These are phyloP conservation scores for Teunomyces kruisii DNA, from an alignment of 805 yeast genomes.

Conservation along the genomic window DNA sequence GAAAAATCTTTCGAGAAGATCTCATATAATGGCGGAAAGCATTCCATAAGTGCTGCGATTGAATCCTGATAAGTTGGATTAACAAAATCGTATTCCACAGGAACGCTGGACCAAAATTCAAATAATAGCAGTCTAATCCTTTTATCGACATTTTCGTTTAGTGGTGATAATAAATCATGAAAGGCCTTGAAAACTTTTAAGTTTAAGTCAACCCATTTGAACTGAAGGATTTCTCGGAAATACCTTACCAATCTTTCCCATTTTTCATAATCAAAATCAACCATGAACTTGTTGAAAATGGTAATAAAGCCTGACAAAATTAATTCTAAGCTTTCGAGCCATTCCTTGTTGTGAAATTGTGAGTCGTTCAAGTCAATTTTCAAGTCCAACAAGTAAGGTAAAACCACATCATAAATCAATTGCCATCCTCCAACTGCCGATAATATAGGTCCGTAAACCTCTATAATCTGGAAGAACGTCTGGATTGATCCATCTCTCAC, in stretches of 20 bases:
- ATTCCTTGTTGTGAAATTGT: constrained; percentile 34
- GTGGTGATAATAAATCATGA: constrained; percentile 43
- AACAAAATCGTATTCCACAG: constrained; percentile 41
- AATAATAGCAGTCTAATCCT: constrained; percentile 40
- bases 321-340: constrained; percentile 63
- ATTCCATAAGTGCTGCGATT: constrained; percentile 51
- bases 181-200: constrained; percentile 55
- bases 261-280: constrained; percentile 32
- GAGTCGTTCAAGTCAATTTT: constrained; percentile 19
- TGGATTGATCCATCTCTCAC: constrained; percentile 89
- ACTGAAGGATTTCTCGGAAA: constrained; percentile 37
- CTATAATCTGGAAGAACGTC: constrained; percentile 72
- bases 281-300: constrained; percentile 55
- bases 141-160: constrained; percentile 13
- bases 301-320: constrained; percentile 66
- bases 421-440: constrained; percentile 50
- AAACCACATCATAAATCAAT: constrained; percentile 61
- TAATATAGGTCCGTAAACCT: constrained; percentile 20
- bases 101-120: constrained; percentile 49
- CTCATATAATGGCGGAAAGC: constrained; percentile 50
- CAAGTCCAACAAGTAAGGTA: constrained; percentile 49
- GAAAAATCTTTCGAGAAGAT: constrained; percentile 33
- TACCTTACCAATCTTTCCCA: constrained; percentile 62
- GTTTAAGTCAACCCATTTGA: constrained; percentile 52
- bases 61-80: constrained; percentile 59